Evolutionary conservation across 805 yeast genomes (phyloP).

Genomic region (Barnettozyma botsteinii): DNA sequence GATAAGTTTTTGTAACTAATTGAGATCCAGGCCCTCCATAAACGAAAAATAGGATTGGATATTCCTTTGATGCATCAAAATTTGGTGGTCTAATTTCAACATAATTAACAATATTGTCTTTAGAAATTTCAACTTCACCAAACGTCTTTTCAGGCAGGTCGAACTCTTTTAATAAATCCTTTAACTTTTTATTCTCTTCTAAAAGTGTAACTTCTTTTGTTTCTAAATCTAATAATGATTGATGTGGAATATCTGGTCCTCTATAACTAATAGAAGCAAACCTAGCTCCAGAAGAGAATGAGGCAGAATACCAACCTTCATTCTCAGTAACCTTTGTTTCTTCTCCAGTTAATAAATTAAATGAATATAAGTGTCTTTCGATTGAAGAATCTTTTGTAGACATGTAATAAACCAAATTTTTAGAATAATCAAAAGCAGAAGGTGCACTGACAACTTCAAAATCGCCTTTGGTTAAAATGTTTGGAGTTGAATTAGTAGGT

Average conservation of each 20-base stretch:
- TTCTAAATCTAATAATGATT: constrained; percentile 57
- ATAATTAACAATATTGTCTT: constrained; percentile 45
- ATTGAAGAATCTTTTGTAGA: constrained; percentile 74
- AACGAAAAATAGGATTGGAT: constrained; percentile 84
- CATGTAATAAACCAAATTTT: constrained; percentile 49
- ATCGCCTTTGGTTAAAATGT: constrained; percentile 61
- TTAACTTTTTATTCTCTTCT: constrained; percentile 39
- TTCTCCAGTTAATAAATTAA: constrained; percentile 44
- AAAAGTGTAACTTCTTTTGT: constrained; percentile 26
- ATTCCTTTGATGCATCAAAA: constrained; percentile 49
- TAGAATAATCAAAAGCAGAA: constrained; percentile 49
- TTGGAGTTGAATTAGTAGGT: constrained; percentile 48
- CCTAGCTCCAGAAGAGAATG: constrained; percentile 77
- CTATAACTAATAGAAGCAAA: constrained; percentile 62
- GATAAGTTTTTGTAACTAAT: constrained; percentile 57
- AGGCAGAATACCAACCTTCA: constrained; percentile 63
- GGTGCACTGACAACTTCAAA: constrained; percentile 91
- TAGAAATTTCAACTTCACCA: constrained; percentile 48
- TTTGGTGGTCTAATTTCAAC: constrained; percentile 73
- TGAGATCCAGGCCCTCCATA: constrained; percentile 98
- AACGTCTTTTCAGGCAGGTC: constrained; percentile 51
- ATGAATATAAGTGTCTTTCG: constrained; percentile 79
- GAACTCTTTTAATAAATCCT: constrained; percentile 34
- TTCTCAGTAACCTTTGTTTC: constrained; percentile 30
- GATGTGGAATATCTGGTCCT: constrained; percentile 81